phyloP scores from a whole-genome alignment of 176 grass and related monocot species.

The Oryza glumipatula region DNA sequence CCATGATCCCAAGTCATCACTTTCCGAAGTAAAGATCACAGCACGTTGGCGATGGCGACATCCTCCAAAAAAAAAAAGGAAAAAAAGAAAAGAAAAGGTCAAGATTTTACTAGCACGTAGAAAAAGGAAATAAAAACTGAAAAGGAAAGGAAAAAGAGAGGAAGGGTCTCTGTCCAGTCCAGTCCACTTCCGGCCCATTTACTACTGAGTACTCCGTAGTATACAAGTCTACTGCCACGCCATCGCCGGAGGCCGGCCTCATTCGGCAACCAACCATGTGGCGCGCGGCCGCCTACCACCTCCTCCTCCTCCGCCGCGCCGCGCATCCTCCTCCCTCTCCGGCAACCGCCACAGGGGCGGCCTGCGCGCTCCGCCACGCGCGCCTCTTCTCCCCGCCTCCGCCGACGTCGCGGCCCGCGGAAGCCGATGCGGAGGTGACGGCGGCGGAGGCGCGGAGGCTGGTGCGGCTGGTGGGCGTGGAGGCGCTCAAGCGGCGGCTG shows the following conservation, averaged over 20 bases:
- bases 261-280: background rate
- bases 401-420: background rate
- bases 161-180: background rate
- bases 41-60: no score
- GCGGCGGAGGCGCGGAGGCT: constrained; percentile 46
- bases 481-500: constrained; percentile 48
- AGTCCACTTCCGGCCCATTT: background rate
- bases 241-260: background rate
- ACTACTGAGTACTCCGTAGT: no score
- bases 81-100: background rate
- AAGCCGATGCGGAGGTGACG: constrained; percentile 1
- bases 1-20: background rate
- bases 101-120: background rate
- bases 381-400: constrained; percentile 2
- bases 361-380: background rate
- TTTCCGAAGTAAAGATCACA: background rate
- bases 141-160: background rate
- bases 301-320: background rate
- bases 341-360: background rate
- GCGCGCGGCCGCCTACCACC: background rate
- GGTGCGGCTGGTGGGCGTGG: constrained; percentile 49
- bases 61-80: no score
- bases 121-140: background rate
- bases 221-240: background rate
- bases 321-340: background rate